A percentile compares a stretch with the other conserved stretches of the same genome.
Evolutionary conservation across 2,329 filamentous ascomycete species (phyloP).

Genomic region (Trichoderma harzianum): DNA sequence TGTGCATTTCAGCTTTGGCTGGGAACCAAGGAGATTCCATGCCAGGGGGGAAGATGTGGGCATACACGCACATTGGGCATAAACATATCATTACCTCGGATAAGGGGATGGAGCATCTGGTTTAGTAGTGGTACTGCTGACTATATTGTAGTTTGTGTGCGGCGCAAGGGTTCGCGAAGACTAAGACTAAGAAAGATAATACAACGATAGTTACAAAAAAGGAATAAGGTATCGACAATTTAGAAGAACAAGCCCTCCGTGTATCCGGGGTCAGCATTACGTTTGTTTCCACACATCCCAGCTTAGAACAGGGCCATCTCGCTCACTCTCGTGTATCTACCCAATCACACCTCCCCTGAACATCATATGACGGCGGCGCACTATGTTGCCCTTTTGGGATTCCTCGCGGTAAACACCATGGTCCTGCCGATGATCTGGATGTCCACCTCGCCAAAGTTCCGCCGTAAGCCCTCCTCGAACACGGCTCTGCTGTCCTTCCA

Average conservation of each 20-base stretch:
- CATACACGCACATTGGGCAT: not conserved
- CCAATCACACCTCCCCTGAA: not conserved
- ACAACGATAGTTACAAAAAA: not conserved
- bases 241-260: not conserved
- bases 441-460: slow-evolving; percentile 39
- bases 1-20: slow-evolving; percentile 6
- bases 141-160: not conserved
- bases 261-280: not conserved
- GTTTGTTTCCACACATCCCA: not conserved
- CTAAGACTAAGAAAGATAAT: not conserved
- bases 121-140: not conserved
- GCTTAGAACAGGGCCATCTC: not conserved
- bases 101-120: not conserved
- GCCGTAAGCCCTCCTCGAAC: slow-evolving; percentile 33
- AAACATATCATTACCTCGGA: not conserved
- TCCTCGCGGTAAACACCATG: slow-evolving; percentile 37
- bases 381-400: slow-evolving; percentile 23
- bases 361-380: not conserved
- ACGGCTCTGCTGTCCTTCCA: slow-evolving; percentile 34
- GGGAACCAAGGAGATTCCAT: not conserved
- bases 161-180: not conserved
- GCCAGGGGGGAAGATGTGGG: not conserved
- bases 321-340: not conserved
- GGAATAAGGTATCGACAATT: not conserved
- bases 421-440: slow-evolving; percentile 37